Evolutionary conservation across 2,329 filamentous ascomycete genomes (phyloP).

Genomic region (Grosmannia penicillata): DNA sequence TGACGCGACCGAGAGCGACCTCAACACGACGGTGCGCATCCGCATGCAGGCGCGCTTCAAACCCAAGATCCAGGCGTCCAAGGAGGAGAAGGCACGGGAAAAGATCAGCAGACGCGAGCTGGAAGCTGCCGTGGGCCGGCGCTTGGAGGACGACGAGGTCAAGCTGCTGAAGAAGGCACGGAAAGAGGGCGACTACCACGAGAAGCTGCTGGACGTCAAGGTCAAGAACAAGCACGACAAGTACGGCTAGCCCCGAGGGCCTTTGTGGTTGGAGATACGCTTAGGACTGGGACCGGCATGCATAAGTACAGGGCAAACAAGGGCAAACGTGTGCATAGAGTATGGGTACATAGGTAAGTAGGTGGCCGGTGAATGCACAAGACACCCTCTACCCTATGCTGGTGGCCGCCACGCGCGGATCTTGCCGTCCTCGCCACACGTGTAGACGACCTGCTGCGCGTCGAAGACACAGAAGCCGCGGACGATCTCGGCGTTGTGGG

Average conservation of each 20-base stretch:
- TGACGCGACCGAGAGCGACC: slow-evolving; percentile 53
- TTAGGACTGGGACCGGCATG: neutral
- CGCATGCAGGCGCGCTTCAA: slow-evolving; percentile 96
- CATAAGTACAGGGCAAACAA: no score
- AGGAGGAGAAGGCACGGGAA: slow-evolving; percentile 69
- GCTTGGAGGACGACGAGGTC: slow-evolving; percentile 74
- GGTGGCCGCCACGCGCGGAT: slow-evolving; percentile 40
- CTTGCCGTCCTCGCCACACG: slow-evolving; percentile 42
- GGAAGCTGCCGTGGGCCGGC: slow-evolving; percentile 64
- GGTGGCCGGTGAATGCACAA: neutral
- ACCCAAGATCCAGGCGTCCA: slow-evolving; percentile 61
- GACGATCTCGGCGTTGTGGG: slow-evolving; percentile 49
- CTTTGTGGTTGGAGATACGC: neutral
- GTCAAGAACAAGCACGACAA: slow-evolving; percentile 92
- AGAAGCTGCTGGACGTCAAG: slow-evolving; percentile 71
- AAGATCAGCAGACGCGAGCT: slow-evolving; percentile 79
- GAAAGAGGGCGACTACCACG: slow-evolving; percentile 79
- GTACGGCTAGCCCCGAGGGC: slow-evolving; percentile 31
- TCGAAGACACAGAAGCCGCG: slow-evolving; percentile 50
- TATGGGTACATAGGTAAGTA: neutral
- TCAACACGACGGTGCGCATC: slow-evolving; percentile 60
- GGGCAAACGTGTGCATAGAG: neutral
- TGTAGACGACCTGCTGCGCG: slow-evolving; percentile 41
- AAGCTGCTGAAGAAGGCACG: slow-evolving; percentile 67
- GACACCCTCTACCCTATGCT: neutral